These are phyloP conservation scores for Monocercomonoides exilis DNA, from an alignment of 78 protist species.

Conservation along the genomic window DNA sequence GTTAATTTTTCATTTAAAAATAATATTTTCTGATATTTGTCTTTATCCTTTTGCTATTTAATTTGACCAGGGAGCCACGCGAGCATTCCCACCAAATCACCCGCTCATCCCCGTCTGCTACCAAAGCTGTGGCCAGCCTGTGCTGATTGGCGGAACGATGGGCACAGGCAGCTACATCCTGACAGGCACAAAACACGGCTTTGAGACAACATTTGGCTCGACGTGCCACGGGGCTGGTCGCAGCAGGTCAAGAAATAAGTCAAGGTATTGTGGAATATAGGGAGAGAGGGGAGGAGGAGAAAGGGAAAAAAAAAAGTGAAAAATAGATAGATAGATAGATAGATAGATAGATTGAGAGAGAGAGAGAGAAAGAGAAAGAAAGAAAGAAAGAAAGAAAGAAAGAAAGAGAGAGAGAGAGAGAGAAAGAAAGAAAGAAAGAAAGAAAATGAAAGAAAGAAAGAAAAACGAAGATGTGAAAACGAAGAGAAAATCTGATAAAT, in stretches of 20 bases:
- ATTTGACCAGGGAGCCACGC: conserved; percentile 55
- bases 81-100: conserved; percentile 91
- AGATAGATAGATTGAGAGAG: too few species aligned
- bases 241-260: conserved; percentile 62
- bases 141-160: conserved; percentile 91
- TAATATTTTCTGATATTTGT: neutral
- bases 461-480: too few species aligned
- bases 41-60: neutral
- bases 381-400: too few species aligned
- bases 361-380: too few species aligned
- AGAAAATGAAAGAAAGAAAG: too few species aligned
- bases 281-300: too few species aligned
- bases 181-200: conserved; percentile 78
- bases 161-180: conserved; percentile 80
- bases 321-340: too few species aligned
- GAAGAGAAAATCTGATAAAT: too few species aligned
- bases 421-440: too few species aligned
- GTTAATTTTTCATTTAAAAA: neutral
- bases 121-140: conserved; percentile 76
- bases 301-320: too few species aligned
- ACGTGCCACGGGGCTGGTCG: conserved; percentile 96
- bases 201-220: conserved; percentile 68
- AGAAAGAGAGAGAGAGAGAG: too few species aligned
- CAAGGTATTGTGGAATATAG: conserved; percentile 15
- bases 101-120: conserved; percentile 87